These are phyloP conservation scores for Quercus phellos DNA, from an alignment of 331 rosid genomes.

Conservation along the genomic window DNA sequence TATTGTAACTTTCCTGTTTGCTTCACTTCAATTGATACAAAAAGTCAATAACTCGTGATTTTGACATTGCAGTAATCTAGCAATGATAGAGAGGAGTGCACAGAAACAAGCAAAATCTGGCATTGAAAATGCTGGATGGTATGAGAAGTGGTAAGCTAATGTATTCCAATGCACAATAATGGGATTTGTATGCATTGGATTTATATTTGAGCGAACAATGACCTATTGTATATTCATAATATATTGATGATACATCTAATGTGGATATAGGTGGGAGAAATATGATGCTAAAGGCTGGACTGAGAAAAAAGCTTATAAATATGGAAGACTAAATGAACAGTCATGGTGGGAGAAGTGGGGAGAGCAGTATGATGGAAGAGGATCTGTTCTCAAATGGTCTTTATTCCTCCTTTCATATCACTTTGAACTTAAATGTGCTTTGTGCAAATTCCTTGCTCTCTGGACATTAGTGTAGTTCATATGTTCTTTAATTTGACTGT, in stretches of 20 bases:
- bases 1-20: background rate
- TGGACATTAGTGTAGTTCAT: background rate
- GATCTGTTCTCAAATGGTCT: constrained; percentile 96
- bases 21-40: background rate
- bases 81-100: constrained; percentile 95
- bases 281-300: constrained; percentile 98
- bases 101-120: constrained; percentile 96
- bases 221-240: background rate
- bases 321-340: constrained; percentile 93
- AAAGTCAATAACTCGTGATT: constrained; percentile 5
- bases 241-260: constrained; percentile 17
- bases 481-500: background rate
- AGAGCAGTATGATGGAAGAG: constrained; percentile 93
- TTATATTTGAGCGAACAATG: constrained; percentile 12
- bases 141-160: constrained; percentile 80
- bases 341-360: constrained; percentile 99
- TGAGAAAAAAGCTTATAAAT: constrained; percentile 95
- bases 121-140: constrained; percentile 97
- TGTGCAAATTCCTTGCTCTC: constrained; percentile 12
- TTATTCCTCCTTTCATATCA: constrained; percentile 13
- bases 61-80: constrained; percentile 68
- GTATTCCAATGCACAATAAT: constrained; percentile 1
- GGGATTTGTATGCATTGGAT: constrained; percentile 7
- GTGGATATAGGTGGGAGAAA: constrained; percentile 84
- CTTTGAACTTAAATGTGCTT: constrained; percentile 8